Base-by-base conservation (phyloP, 345 rosid species). In the Pistacia integerrima region DNA sequence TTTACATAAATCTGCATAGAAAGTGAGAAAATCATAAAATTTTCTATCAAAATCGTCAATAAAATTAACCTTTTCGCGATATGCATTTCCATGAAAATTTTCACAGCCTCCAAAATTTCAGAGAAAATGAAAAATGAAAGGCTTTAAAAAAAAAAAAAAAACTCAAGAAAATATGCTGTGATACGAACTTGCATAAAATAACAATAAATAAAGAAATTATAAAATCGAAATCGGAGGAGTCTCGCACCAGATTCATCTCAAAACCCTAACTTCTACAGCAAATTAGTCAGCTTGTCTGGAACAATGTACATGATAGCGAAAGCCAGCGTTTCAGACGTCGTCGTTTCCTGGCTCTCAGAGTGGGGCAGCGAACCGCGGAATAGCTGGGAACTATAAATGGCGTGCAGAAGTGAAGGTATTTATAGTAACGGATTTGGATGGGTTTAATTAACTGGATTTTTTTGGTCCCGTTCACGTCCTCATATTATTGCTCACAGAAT, bases 191-290 rank as follows among this genome's bases (percentile, higher is more conserved):
- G 5, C 5, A 1, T 13, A 54, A 49, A 9, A 49, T 8, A 7
- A 8, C 0, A 49, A 49, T 8, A 49, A 49, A 49, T 20, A 69
- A 67, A 54, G 36, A 68, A 55, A 54, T 8, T 68, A 65, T 4
- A n/a, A 20, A 60, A 36, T 62, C 2, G 5, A 54, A 14, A 54
- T 54, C 57, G n/a, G 48, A 64, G 48, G 51, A 17, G 16, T 18
- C 4, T 60, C 84, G 77, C 82, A 88, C 89, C 89, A 75, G 73
- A 78, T 83, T 84, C 89, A 86, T 88, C 76, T 8, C 41, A 33
- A 76, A 84, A 71, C 77, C 80, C 81, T 75, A 83, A 82, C 30
- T 78, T 75, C 60, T 61, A 70, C 79, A 77, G 61, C 36, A 79
- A 70, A 81, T 64, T 71, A 6, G 16, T 64, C 46, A 17, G 72